Conservation (phyloP, 2,329 filamentous ascomycete species). For the Fusarium brachygibbosum region DNA sequence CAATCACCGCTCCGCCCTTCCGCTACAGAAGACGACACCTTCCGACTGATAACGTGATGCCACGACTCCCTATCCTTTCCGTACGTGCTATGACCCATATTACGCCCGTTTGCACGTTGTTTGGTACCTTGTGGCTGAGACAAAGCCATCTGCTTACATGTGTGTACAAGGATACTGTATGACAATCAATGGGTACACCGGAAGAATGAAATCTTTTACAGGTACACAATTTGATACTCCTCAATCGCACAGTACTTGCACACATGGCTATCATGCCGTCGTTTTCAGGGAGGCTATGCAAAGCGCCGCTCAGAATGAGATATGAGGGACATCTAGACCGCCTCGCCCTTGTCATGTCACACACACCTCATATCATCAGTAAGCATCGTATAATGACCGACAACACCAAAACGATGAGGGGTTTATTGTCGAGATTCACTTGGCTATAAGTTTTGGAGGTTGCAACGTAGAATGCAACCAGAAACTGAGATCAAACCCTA, state of each 20-base stretch:
- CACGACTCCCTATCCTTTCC: conserved; percentile 20
- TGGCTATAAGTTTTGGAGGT: conserved; percentile 10
- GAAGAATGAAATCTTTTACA: neutral
- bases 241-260: neutral
- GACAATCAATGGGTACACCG: conserved; percentile 4
- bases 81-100: neutral
- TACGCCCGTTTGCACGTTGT: conserved; percentile 1
- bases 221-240: neutral
- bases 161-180: conserved; percentile 13
- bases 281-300: neutral
- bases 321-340: conserved; percentile 18
- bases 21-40: neutral
- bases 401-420: neutral
- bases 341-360: conserved; percentile 7
- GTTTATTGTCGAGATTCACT: neutral
- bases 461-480: conserved; percentile 24
- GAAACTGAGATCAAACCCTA: conserved; percentile 29
- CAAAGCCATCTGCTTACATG: conserved; percentile 2
- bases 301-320: conserved; percentile 17
- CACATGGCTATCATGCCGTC: conserved; percentile 3
- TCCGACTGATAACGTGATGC: conserved; percentile 7
- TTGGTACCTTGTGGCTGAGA: conserved; percentile 15
- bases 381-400: neutral
- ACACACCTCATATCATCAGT: neutral
- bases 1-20: conserved; percentile 2